Conservation (phyloP, 495 filamentous ascomycete species). For the Aspergillus homomorphus region DNA sequence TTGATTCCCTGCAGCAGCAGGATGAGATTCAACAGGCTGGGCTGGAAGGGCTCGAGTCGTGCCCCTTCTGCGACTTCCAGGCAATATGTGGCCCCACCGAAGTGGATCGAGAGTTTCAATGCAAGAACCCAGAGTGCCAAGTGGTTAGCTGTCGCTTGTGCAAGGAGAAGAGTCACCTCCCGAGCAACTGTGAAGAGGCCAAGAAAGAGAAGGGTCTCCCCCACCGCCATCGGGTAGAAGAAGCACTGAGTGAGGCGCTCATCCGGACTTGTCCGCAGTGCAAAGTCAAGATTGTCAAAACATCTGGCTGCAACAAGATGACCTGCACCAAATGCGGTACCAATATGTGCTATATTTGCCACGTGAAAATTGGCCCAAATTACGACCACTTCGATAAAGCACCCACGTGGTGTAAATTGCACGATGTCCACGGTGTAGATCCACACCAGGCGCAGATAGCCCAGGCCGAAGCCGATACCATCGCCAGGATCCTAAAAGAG, state of each 20-base stretch:
- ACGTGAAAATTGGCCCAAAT: constrained; percentile 35
- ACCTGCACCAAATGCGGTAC: constrained; percentile 60
- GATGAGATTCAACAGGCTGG: constrained; percentile 61
- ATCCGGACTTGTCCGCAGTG: constrained; percentile 64
- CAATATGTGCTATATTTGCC: constrained; percentile 68
- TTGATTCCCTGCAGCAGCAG: constrained; percentile 69
- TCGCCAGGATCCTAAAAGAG: constrained; percentile 31
- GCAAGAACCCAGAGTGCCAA: constrained; percentile 62
- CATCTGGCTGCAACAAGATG: constrained; percentile 83
- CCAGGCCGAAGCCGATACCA: constrained; percentile 58
- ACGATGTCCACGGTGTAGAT: constrained; percentile 53
- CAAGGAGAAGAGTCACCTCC: constrained; percentile 68
- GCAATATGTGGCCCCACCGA: constrained; percentile 66
- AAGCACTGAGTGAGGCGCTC: constrained; percentile 77
- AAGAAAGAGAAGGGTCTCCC: constrained; percentile 56
- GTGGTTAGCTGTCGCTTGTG: constrained; percentile 72
- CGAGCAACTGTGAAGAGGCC: constrained; percentile 67
- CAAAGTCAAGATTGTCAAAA: constrained; percentile 63
- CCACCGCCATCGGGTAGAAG: constrained; percentile 67
- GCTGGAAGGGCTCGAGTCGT: constrained; percentile 63
- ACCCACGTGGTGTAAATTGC: constrained; percentile 61
- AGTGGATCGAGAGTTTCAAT: constrained; percentile 72
- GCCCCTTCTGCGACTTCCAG: constrained; percentile 82
- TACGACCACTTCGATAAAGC: constrained; percentile 27
- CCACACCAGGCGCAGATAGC: constrained; percentile 65